Percentiles rank a stretch among this genome's conserved stretches.
These are phyloP conservation scores for Trichoderma arundinaceum DNA, from an alignment of 2,329 filamentous ascomycete species.

Conservation along the genomic window DNA sequence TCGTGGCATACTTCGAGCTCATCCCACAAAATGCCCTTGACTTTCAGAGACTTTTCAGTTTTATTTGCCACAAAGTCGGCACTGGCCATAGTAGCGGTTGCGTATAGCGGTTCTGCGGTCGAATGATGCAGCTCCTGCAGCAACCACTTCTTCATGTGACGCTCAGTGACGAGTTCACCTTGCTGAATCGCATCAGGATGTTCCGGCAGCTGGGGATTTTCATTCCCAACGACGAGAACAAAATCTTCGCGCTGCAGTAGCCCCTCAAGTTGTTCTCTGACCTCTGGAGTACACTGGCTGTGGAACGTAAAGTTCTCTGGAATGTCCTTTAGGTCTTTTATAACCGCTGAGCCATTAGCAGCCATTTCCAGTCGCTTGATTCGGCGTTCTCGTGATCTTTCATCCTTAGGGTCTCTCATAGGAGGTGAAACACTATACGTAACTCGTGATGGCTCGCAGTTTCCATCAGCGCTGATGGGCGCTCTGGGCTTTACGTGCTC, in stretches of 20 bases:
- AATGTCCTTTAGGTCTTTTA: not conserved
- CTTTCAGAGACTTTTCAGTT: not conserved
- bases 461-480: not conserved
- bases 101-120: not conserved
- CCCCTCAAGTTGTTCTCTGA: not conserved
- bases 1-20: slow-evolving; percentile 2
- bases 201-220: not conserved
- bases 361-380: slow-evolving; percentile 14
- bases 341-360: not conserved
- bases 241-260: not conserved
- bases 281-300: not conserved
- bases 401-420: not conserved
- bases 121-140: slow-evolving; percentile 4
- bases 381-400: not conserved
- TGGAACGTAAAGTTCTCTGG: slow-evolving; percentile 1
- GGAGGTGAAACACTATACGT: not conserved
- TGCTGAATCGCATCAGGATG: not conserved
- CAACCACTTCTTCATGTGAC: slow-evolving; percentile 12
- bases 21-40: slow-evolving; percentile 6
- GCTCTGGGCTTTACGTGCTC: not conserved
- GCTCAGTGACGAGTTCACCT: slow-evolving; percentile 14
- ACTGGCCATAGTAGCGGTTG: not conserved
- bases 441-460: not conserved
- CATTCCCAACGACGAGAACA: not conserved
- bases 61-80: not conserved